Evolutionary conservation across 768 basidiomycete genomes (phyloP).

Genomic region (Leccinum longicurvipes): DNA sequence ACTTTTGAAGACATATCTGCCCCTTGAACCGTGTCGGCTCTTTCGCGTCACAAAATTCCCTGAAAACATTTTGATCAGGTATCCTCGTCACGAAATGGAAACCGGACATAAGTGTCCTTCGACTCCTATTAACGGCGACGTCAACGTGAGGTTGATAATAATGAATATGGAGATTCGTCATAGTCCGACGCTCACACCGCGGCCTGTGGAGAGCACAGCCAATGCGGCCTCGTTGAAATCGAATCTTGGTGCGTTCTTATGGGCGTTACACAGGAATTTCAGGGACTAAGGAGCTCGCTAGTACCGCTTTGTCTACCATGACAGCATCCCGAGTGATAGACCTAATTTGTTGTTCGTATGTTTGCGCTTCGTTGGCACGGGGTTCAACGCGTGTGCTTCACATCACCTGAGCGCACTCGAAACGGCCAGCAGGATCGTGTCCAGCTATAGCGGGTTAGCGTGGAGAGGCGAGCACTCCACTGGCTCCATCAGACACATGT

Average conservation of each 20-base stretch:
- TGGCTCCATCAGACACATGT: conserved; percentile 5
- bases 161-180: conserved; percentile 3
- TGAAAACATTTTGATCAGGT: conserved; percentile 19
- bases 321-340: conserved; percentile 28
- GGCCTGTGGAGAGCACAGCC: conserved; percentile 24
- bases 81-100: conserved; percentile 25
- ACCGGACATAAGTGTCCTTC: conserved; percentile 8
- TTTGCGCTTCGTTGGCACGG: conserved; percentile 23
- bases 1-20: conserved; percentile 10
- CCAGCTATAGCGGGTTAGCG: conserved; percentile 11
- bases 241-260: conserved; percentile 6
- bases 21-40: conserved; percentile 6
- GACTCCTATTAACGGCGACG: conserved; percentile 21
- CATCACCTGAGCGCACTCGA: conserved; percentile 18
- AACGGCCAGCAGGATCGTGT: conserved; percentile 8
- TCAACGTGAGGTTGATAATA: conserved; percentile 21
- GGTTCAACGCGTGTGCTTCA: conserved; percentile 23
- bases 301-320: conserved; percentile 18
- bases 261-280: conserved; percentile 17
- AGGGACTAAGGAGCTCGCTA: conserved; percentile 19
- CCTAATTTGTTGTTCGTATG: conserved; percentile 8
- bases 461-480: conserved; percentile 4
- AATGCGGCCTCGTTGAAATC: conserved; percentile 17
- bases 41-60: conserved; percentile 19
- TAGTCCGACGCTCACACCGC: conserved; percentile 18